phyloP scores from a whole-genome alignment of 768 basidiomycete species.

The Daedaleopsis sinensis region DNA sequence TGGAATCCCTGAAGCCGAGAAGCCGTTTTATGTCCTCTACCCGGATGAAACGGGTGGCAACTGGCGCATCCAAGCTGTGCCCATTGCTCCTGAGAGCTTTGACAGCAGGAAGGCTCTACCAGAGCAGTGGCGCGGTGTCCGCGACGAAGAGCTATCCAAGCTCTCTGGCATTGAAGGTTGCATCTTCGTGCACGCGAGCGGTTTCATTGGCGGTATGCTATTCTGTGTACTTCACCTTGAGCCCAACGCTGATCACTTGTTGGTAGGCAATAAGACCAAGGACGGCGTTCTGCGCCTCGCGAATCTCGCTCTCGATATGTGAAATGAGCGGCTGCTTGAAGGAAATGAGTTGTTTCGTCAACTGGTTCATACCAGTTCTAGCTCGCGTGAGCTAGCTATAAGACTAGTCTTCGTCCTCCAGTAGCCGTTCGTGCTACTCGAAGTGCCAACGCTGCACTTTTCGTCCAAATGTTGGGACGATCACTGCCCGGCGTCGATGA shows the following conservation, averaged over 20 bases:
- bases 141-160: constrained; percentile 80
- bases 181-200: constrained; percentile 93
- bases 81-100: constrained; percentile 80
- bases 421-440: too few relatives aligned
- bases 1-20: constrained; percentile 43
- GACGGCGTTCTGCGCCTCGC: constrained; percentile 87
- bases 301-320: constrained; percentile 54
- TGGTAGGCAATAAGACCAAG: constrained; percentile 81
- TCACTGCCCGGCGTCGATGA: neutral
- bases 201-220: constrained; percentile 88
- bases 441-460: neutral
- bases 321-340: constrained; percentile 1
- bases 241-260: neutral
- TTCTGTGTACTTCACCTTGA: neutral
- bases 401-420: too few relatives aligned
- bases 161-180: constrained; percentile 78
- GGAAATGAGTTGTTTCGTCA: neutral
- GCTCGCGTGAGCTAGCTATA: neutral
- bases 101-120: constrained; percentile 91
- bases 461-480: neutral
- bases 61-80: constrained; percentile 95
- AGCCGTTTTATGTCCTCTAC: constrained; percentile 86
- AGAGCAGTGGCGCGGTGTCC: constrained; percentile 88
- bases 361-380: neutral
- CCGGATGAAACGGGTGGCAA: constrained; percentile 74